phyloP scores from a whole-genome alignment of 306 rosid genomes.

The Begonia masoniana region DNA sequence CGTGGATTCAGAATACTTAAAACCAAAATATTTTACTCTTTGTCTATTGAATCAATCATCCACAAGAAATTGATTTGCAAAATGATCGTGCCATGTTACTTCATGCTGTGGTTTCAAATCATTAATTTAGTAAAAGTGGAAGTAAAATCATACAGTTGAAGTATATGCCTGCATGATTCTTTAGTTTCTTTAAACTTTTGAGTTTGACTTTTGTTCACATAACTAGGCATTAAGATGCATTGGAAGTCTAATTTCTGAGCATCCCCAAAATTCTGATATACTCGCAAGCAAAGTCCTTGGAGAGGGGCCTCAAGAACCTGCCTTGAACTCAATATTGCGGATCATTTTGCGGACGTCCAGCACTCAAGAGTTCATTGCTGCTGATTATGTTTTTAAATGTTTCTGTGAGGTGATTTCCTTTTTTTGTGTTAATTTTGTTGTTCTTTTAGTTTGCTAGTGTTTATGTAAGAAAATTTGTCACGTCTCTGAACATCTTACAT shows the following conservation, averaged over 20 bases:
- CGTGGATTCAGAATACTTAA: no score
- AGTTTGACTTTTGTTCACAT: constrained; percentile 6
- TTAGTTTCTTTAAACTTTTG: no score
- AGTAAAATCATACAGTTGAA: no score
- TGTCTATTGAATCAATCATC: no score
- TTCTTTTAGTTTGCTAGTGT: not conserved
- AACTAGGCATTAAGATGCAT: constrained; percentile 70
- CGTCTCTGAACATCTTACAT: no score
- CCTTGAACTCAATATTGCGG: constrained; percentile 72
- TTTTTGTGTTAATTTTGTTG: constrained; percentile 5
- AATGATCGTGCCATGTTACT: no score
- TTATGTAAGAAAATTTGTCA: no score
- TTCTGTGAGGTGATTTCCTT: constrained; percentile 73
- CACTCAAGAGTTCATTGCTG: constrained; percentile 74
- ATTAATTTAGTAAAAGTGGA: no score
- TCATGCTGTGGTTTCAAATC: no score
- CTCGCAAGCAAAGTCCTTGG: constrained; percentile 80
- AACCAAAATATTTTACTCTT: no score
- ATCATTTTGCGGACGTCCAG: constrained; percentile 82
- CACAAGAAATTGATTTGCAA: no score
- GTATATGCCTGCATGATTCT: no score
- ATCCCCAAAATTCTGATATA: constrained; percentile 60
- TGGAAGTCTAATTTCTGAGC: constrained; percentile 71
- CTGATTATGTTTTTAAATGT: constrained; percentile 74
- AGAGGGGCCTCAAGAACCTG: constrained; percentile 80